Base-by-base conservation (phyloP, 257 asterid genomes). In the Misopates orontium region DNA sequence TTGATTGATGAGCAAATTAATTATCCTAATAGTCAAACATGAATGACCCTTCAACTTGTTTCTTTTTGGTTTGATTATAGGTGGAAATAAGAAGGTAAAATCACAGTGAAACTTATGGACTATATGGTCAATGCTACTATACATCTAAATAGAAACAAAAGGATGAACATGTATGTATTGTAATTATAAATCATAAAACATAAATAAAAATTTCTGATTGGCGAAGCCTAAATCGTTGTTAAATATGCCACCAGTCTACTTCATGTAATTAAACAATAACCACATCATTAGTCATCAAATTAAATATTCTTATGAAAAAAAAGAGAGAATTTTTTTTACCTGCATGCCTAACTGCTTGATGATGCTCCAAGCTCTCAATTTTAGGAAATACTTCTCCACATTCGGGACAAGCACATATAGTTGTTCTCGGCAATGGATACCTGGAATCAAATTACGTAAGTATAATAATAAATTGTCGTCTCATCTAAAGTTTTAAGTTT, bases 301-400 rank as follows among this genome's bases (percentile, higher is more conserved):
- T n/a, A n/a, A n/a, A n/a, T n/a, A n/a, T n/a, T n/a, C n/a, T n/a
- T n/a, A 28, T 2, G 36, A 28, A 36, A 36, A 21, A n/a, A 24
- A 57, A 28, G n/a, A 65, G n/a, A 21, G 11, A 36, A 2, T 22
- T 9, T 54, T 77, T 22, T 9, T 57, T 77, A 89, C 98, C 98
- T 57, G 98, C 98, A 72, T 92, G 98, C 71, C 78, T 82, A 21
- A 89, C 82, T 3, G 98, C 96, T 77, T 82, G 96, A 72, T 92
- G 98, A 81, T 85, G 96, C 24, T 92, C 91, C 76, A 92, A 75
- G 78, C 91, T 92, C 79, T 89, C 97, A 68, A 85, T 71, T 73
- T 84, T 92, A 11, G 95, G 94, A 71, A 92, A 92, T 52, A 89
- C 90, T 74, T 92, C 98, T 49, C 98, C 97, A 69, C 98, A 92